phyloP scores from a whole-genome alignment of 2,329 filamentous ascomycete species.

The Xylariaceae sp. region DNA sequence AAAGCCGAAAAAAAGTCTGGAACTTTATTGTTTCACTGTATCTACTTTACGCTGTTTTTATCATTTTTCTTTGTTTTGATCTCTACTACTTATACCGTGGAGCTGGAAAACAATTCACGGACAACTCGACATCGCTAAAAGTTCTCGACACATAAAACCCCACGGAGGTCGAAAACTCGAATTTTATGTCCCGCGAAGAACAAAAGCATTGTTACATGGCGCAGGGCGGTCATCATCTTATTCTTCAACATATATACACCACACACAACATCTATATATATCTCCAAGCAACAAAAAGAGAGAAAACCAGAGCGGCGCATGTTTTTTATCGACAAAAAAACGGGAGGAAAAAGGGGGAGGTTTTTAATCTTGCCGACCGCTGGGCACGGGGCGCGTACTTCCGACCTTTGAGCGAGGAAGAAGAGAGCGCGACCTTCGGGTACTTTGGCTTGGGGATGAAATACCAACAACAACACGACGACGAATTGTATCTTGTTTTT shows the following conservation, averaged over 20 bases:
- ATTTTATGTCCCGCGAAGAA: not conserved
- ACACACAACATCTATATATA: conserved; percentile 5
- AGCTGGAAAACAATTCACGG: conserved; percentile 23
- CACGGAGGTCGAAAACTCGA: not conserved
- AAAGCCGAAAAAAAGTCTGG: conserved; percentile 23
- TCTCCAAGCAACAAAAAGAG: not conserved
- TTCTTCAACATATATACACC: not conserved
- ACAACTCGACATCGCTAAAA: not conserved
- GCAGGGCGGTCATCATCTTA: conserved; percentile 19
- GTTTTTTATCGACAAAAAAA: not conserved
- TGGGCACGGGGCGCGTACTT: conserved; percentile 19
- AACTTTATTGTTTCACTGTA: conserved; percentile 27
- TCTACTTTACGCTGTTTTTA: conserved; percentile 16
- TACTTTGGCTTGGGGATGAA: conserved; percentile 35
- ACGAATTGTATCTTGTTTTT: not conserved
- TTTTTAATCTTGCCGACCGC: conserved; percentile 22
- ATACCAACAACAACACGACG: conserved; percentile 25
- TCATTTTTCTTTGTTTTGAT: conserved; percentile 23
- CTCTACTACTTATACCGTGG: conserved; percentile 24
- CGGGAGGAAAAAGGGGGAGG: not conserved
- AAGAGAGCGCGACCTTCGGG: conserved; percentile 19
- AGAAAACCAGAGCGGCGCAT: conserved; percentile 16
- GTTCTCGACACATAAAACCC: not conserved
- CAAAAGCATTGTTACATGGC: conserved; percentile 29
- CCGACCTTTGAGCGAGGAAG: conserved; percentile 19